phyloP scores from a whole-genome alignment of 805 yeast species.

The Schizosaccharomyces osmophilus region DNA sequence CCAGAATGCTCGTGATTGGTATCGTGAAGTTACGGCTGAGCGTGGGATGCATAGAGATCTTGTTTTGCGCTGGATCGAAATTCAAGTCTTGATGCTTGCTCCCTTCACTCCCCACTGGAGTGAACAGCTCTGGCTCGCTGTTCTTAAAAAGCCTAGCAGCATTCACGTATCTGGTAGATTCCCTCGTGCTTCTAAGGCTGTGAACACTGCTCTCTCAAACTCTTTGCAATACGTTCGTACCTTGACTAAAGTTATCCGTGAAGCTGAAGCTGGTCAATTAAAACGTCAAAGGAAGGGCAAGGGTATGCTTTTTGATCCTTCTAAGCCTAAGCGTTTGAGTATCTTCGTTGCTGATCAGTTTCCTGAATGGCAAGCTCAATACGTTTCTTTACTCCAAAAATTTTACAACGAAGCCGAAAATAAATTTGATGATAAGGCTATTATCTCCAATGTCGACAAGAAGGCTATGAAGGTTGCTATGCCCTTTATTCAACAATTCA shows the following conservation, averaged over 20 bases:
- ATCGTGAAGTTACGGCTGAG: slow-evolving; percentile 49
- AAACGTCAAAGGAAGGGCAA: slow-evolving; percentile 71
- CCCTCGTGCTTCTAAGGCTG: slow-evolving; percentile 53
- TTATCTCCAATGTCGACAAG: slow-evolving; percentile 17
- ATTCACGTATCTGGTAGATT: slow-evolving; percentile 44
- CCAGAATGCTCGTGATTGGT: slow-evolving; percentile 87
- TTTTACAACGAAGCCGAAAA: slow-evolving; percentile 21
- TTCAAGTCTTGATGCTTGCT: slow-evolving; percentile 59
- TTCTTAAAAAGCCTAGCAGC: slow-evolving; percentile 38
- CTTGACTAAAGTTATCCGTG: slow-evolving; percentile 66
- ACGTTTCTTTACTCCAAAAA: slow-evolving; percentile 55
- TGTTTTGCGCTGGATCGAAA: slow-evolving; percentile 57
- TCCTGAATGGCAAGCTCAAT: slow-evolving; percentile 74
- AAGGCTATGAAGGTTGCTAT: slow-evolving; percentile 88
- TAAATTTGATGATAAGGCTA: slow-evolving; percentile 6
- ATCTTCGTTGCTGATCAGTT: slow-evolving; percentile 57
- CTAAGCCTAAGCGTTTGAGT: slow-evolving; percentile 48
- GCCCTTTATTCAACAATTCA: slow-evolving; percentile 79
- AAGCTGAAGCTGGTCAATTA: slow-evolving; percentile 65
- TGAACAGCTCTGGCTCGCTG: slow-evolving; percentile 69
- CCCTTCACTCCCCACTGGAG: slow-evolving; percentile 94
- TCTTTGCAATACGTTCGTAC: slow-evolving; percentile 59
- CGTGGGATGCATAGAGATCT: slow-evolving; percentile 63
- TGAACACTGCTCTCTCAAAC: slow-evolving; percentile 35
- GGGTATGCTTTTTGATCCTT: slow-evolving; percentile 43